Conservation (phyloP, 768 basidiomycete species). For the Tubosaeta sp. region DNA sequence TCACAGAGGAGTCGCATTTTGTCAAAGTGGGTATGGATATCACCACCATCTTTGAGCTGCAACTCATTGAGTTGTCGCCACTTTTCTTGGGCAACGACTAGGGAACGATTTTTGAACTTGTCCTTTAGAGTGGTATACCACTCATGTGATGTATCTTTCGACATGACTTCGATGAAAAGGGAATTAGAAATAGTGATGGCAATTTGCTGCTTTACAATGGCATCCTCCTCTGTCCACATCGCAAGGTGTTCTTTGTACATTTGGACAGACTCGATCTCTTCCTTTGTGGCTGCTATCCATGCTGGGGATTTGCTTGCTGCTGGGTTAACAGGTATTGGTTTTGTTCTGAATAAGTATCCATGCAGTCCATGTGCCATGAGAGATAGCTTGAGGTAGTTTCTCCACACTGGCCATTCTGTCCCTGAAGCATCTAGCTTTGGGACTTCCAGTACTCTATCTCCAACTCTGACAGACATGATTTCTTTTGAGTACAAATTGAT, state of each 20-base stretch:
- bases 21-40: neutral
- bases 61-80: neutral
- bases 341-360: neutral
- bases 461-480: neutral
- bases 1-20: neutral
- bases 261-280: neutral
- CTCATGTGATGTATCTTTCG: neutral
- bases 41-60: neutral
- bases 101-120: too few species aligned
- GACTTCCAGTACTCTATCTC: neutral
- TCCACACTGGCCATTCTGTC: neutral
- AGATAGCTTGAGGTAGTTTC: neutral
- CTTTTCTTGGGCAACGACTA: neutral
- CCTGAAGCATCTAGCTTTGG: neutral
- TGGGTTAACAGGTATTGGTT: neutral
- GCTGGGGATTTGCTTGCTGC: neutral
- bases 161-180: neutral
- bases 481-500: neutral
- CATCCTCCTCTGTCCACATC: neutral
- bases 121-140: too few species aligned
- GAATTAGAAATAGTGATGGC: neutral
- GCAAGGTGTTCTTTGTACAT: neutral
- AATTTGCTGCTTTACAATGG: neutral
- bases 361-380: neutral
- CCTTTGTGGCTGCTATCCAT: neutral